Percentiles rank a stretch among this genome's conserved stretches.
Evolutionary conservation across 306 rosid species (phyloP).

Genomic region (Dalbergia cultrata): DNA sequence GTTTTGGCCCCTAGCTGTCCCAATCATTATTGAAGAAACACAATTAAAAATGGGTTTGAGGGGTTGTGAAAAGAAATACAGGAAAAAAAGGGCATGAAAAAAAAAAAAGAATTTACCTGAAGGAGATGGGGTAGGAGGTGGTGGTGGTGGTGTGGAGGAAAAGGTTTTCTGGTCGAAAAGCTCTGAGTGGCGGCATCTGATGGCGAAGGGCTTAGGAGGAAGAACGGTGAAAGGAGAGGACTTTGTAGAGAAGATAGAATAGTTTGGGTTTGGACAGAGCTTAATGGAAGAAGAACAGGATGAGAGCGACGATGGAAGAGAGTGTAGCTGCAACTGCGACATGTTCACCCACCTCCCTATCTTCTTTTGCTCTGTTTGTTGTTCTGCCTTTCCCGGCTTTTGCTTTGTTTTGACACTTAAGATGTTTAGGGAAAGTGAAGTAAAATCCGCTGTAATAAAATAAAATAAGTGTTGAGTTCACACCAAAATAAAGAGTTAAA

Average conservation of each 20-base stretch:
- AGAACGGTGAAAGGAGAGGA: slow-evolving; percentile 32
- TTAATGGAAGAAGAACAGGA: slow-evolving; percentile 52
- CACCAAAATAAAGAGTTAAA: no score
- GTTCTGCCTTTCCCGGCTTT: not conserved
- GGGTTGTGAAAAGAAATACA: not conserved
- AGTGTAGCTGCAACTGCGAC: slow-evolving; percentile 52
- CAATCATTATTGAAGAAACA: not conserved
- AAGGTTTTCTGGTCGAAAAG: slow-evolving; percentile 58
- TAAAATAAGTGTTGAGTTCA: no score
- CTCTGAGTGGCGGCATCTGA: slow-evolving; percentile 75
- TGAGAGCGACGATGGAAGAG: slow-evolving; percentile 32
- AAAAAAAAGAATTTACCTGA: slow-evolving; percentile 52
- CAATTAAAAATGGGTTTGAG: not conserved
- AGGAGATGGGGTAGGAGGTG: slow-evolving; percentile 4
- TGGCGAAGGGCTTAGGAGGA: slow-evolving; percentile 44
- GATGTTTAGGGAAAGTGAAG: no score
- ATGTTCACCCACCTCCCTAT: slow-evolving; percentile 34
- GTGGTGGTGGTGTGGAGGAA: slow-evolving; percentile 27
- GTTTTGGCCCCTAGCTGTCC: not conserved
- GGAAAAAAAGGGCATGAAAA: not conserved
- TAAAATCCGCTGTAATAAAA: no score
- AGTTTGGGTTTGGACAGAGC: slow-evolving; percentile 37
- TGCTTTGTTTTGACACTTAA: not conserved
- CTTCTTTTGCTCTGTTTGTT: not conserved
- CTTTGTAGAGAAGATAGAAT: slow-evolving; percentile 35